Percentiles rank a stretch among this genome's conserved stretches.
Evolutionary conservation across 495 filamentous ascomycete species (phyloP).

Genomic region (Chaetomium tenue): DNA sequence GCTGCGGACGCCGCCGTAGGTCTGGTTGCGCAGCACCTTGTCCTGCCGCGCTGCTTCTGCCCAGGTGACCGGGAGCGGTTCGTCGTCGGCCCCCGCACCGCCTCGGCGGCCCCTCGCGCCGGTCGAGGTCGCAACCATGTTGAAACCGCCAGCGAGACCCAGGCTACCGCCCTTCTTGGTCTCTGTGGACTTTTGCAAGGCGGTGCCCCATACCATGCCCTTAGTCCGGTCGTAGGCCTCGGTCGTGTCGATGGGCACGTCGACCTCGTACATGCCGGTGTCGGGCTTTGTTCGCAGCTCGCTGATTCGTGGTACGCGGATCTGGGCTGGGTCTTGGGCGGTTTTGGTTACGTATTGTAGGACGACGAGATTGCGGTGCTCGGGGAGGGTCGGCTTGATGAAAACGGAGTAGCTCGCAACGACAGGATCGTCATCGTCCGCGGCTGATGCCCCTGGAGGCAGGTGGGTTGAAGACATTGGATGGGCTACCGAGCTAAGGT

Average conservation of each 20-base stretch:
- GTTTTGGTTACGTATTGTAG: slow-evolving; percentile 47
- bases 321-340: slow-evolving; percentile 31
- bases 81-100: slow-evolving; percentile 26
- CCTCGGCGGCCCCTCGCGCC: slow-evolving; percentile 23
- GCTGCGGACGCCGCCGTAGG: slow-evolving; percentile 42
- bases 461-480: neutral
- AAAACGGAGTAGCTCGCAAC: slow-evolving; percentile 50
- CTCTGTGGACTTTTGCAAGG: slow-evolving; percentile 42
- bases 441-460: neutral
- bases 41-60: slow-evolving; percentile 46
- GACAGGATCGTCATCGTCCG: slow-evolving; percentile 46
- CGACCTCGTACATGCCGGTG: slow-evolving; percentile 50
- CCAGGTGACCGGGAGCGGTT: slow-evolving; percentile 39
- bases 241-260: slow-evolving; percentile 44
- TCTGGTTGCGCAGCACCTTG: slow-evolving; percentile 46
- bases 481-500: no score
- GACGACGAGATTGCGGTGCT: slow-evolving; percentile 45
- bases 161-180: slow-evolving; percentile 48
- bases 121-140: slow-evolving; percentile 36
- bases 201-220: slow-evolving; percentile 47
- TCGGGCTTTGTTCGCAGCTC: slow-evolving; percentile 47
- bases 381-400: slow-evolving; percentile 45
- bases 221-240: slow-evolving; percentile 49
- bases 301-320: slow-evolving; percentile 32
- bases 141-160: slow-evolving; percentile 50